A percentile compares a stretch with the other conserved stretches of the same genome.
These are phyloP conservation scores for Echium plantagineum DNA, from an alignment of 257 asterid species.

Conservation along the genomic window DNA sequence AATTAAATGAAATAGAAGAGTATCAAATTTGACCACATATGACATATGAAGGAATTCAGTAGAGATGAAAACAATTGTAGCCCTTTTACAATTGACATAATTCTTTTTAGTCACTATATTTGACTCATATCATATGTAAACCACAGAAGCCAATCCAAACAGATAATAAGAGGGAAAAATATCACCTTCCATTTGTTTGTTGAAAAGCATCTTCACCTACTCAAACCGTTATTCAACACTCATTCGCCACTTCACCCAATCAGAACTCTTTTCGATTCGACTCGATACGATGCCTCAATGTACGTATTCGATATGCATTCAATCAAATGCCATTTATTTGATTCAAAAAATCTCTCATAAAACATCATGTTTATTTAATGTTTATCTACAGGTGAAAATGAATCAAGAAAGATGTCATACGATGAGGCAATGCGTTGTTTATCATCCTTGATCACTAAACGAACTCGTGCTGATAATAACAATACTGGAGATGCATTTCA, in stretches of 20 bases:
- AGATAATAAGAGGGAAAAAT: too few relatives aligned
- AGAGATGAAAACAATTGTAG: too few relatives aligned
- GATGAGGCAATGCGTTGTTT: slow-evolving; percentile 78
- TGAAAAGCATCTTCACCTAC: neutral
- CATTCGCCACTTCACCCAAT: neutral
- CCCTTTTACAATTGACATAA: too few relatives aligned
- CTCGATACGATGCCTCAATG: neutral
- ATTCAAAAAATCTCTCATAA: too few relatives aligned
- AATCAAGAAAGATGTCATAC: slow-evolving; percentile 15
- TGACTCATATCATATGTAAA: too few relatives aligned
- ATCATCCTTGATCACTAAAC: slow-evolving; percentile 60
- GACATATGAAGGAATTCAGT: too few relatives aligned
- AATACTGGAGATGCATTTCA: slow-evolving; percentile 56
- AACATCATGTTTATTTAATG: too few relatives aligned
- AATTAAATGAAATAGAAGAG: too few relatives aligned
- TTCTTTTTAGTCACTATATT: too few relatives aligned
- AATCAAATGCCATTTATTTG: neutral
- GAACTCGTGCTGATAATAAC: slow-evolving; percentile 68
- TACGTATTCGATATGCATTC: neutral
- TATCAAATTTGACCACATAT: too few relatives aligned
- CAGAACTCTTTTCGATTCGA: neutral
- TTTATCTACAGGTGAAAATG: slow-evolving; percentile 1
- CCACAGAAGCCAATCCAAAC: too few relatives aligned
- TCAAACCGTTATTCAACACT: neutral
- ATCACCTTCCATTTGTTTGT: neutral